These are phyloP conservation scores for Cucurbita moschata DNA, from an alignment of 306 rosid genomes.

Conservation along the genomic window DNA sequence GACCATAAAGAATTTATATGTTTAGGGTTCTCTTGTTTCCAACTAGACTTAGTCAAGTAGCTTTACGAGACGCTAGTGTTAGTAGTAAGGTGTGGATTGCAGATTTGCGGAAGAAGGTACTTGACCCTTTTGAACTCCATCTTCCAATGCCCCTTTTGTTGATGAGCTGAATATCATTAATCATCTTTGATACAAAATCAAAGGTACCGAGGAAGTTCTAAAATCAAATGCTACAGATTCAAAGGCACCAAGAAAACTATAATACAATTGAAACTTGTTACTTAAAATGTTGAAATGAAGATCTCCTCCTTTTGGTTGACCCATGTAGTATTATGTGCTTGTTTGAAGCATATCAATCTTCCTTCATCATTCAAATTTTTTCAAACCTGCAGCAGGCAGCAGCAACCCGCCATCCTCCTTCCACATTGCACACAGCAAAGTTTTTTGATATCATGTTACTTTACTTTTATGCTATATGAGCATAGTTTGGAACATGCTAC, in stretches of 20 bases:
- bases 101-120: background rate
- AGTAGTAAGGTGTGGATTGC: background rate
- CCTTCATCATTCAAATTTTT: background rate
- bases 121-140: background rate
- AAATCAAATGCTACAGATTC: no score
- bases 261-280: no score
- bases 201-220: no score
- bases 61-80: background rate
- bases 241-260: no score
- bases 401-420: background rate
- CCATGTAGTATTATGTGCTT: no score
- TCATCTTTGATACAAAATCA: no score
- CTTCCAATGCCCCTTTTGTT: background rate
- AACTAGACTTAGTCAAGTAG: background rate
- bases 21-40: background rate
- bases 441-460: background rate
- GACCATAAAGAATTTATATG: background rate
- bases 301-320: no score
- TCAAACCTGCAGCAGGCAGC: background rate
- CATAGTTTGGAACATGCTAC: background rate
- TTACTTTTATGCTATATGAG: background rate
- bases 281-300: no score
- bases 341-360: no score
- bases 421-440: background rate
- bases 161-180: background rate